phyloP scores from a whole-genome alignment of 192 early-diverging fungal genomes.

The Backusella westeae region DNA sequence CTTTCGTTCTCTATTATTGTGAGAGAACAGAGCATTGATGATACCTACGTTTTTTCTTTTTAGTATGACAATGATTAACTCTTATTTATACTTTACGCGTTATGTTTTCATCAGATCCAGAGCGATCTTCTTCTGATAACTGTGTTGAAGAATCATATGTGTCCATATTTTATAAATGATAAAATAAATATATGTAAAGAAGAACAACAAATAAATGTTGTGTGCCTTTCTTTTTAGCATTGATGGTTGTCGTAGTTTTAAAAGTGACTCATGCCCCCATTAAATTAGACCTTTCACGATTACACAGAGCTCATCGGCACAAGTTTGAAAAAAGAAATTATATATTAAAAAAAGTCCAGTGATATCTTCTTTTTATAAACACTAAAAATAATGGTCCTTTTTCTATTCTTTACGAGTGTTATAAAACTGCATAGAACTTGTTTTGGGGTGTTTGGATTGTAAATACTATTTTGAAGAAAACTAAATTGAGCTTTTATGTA shows the following conservation, averaged over 20 bases:
- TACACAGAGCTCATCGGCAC: neutral
- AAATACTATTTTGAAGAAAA: neutral
- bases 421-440: too few relatives aligned
- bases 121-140: neutral
- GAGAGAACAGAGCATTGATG: constrained; percentile 41
- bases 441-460: neutral
- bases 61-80: neutral
- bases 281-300: neutral
- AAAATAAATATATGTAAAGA: neutral
- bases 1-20: constrained; percentile 45
- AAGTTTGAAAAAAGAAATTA: constrained; percentile 7
- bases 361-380: neutral
- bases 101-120: neutral
- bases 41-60: constrained; percentile 19
- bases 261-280: neutral
- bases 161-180: neutral
- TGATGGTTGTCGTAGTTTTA: neutral
- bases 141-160: constrained; percentile 3
- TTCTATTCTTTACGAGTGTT: too few relatives aligned
- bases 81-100: neutral
- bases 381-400: neutral
- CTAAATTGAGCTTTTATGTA: neutral
- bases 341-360: neutral
- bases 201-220: neutral
- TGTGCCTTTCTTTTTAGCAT: neutral